These are phyloP conservation scores for Closterium sp. DNA, from an alignment of 139 green algal species.

Conservation along the genomic window DNA sequence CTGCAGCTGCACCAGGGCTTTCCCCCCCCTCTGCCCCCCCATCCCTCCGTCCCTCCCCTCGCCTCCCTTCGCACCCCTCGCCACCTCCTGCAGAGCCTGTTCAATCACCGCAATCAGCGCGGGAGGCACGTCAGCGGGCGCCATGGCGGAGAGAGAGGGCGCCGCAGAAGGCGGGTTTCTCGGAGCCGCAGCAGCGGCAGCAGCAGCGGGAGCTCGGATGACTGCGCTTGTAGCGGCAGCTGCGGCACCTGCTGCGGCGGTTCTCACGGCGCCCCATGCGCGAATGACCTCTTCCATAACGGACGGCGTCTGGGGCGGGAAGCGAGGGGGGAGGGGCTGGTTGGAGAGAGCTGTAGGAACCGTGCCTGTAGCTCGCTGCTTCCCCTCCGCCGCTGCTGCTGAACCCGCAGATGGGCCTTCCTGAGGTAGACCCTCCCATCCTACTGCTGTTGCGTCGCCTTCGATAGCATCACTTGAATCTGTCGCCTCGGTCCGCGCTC, in stretches of 20 bases:
- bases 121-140: not conserved
- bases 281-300: not conserved
- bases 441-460: not conserved
- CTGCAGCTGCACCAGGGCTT: not conserved
- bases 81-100: not conserved
- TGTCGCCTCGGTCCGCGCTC: not conserved
- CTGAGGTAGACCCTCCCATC: not conserved
- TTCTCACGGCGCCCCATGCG: not conserved
- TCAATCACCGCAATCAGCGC: not conserved
- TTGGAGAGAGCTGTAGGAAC: not conserved
- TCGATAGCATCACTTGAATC: not conserved
- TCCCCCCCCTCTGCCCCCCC: not conserved
- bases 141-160: not conserved
- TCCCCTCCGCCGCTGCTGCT: not conserved
- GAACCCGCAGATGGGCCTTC: not conserved
- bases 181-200: not conserved
- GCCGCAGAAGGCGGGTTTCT: not conserved
- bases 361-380: not conserved
- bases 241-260: not conserved
- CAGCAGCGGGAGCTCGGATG: not conserved
- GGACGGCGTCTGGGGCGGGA: not conserved
- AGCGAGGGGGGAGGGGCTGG: not conserved
- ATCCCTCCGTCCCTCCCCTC: not conserved
- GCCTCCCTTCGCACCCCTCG: not conserved
- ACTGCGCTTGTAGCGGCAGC: not conserved